Base-by-base conservation (phyloP, 1,284 basidiomycete genomes). In the Moesziomyces globuligerus region DNA sequence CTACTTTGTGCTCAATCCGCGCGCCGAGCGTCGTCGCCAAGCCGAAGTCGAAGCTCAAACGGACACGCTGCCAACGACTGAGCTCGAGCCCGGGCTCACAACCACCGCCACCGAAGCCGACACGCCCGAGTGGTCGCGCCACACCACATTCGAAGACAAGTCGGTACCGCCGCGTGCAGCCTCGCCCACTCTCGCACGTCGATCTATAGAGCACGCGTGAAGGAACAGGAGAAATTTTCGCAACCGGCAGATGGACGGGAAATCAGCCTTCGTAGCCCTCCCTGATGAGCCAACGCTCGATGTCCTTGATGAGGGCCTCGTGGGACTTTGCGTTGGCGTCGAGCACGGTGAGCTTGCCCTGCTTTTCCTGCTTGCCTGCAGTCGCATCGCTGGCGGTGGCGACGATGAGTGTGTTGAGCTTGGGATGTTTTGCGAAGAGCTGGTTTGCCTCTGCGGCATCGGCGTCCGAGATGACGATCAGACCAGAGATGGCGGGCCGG, bases 1-100 rank as follows among this genome's bases (percentile, higher is more conserved):
- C 1, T 88, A 88, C 0, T 59, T 87, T 21, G 85, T 90, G 32
- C 85, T 91, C 45, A 90, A 91, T 71, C 89, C 89, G 0, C 51
- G 43, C 17, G 64, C 57, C 75, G 82, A 5, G 79, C 43, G 50
- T 9, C 13, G 37, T 11, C 34, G 46, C 3, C 25, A 45, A 23
- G n/a, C n/a, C n/a, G 46, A 56, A 13, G 21, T 39, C 37, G 38
- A 46, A 23, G 5, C 26, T 26, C 15, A 51, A 10, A 9, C 4
- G 1, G 26, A 32, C 34, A 8, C 7, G 24, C 36, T 34, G 11
- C 32, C 17, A 41, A 18, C 37, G 11, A 17, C 11, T 4, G 47
- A 58, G n/a, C 32, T 51, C 36, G 49, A 64, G 28, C 26, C 43
- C 10, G 34, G 36, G n/a, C 24, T 17, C 38, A 15, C 25, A 4